A percentile compares a stretch with the other conserved stretches of the same genome.
phyloP scores from a whole-genome alignment of 371 early-diverging fungal species.

The Batkoa obscura region DNA sequence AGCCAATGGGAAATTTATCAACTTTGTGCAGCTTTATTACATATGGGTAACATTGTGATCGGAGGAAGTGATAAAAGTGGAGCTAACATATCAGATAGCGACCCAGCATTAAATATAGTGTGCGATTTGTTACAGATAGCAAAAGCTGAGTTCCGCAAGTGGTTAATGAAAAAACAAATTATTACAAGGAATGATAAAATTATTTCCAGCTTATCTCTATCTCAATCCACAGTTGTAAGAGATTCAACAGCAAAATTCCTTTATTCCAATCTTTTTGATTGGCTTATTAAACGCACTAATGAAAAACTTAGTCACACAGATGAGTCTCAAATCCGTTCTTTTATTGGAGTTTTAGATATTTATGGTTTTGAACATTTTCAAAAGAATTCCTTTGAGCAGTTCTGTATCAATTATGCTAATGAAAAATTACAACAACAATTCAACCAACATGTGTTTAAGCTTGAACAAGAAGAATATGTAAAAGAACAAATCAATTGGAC shows the following conservation, averaged over 20 bases:
- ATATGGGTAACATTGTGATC: constrained; percentile 81
- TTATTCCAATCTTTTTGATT: constrained; percentile 83
- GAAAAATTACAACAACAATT: constrained; percentile 97
- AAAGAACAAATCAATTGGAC: constrained; percentile 82
- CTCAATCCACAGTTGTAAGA: constrained; percentile 56
- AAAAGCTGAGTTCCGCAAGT: constrained; percentile 54
- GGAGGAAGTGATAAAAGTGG: constrained; percentile 42
- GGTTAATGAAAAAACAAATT: constrained; percentile 78
- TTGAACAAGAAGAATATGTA: constrained; percentile 91
- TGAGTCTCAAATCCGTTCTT: constrained; percentile 24
- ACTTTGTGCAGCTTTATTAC: constrained; percentile 77
- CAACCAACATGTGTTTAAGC: constrained; percentile 79
- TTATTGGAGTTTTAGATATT: constrained; percentile 94
- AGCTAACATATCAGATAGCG: constrained; percentile 47
- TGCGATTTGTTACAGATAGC: constrained; percentile 56
- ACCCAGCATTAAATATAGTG: constrained; percentile 41
- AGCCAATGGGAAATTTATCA: constrained; percentile 81
- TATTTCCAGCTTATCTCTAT: constrained; percentile 44
- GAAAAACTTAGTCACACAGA: constrained; percentile 47
- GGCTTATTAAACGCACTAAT: constrained; percentile 74
- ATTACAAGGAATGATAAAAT: constrained; percentile 73
- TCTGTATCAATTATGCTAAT: constrained; percentile 98
- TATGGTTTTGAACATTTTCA: constrained; percentile 95
- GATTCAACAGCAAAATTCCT: constrained; percentile 91
- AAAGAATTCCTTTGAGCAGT: constrained; percentile 97